phyloP scores from a whole-genome alignment of 208 protist genomes.

The Leishmania braziliensis region DNA sequence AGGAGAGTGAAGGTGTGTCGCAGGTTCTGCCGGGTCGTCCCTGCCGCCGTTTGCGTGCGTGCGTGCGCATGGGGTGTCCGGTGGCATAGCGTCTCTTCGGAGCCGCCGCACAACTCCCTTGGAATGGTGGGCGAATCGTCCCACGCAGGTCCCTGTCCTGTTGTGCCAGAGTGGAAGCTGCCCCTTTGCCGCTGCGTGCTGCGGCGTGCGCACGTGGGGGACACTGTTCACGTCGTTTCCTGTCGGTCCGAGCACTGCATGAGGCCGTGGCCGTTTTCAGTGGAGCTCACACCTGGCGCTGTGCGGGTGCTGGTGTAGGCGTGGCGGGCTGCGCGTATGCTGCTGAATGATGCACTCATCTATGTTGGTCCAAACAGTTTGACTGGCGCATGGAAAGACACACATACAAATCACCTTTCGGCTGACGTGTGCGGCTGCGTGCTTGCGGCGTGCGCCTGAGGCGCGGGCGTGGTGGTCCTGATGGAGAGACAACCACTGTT shows the following conservation, averaged over 20 bases:
- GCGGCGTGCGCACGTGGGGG: constrained; percentile 10
- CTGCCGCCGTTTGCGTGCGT: not conserved
- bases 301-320: not conserved
- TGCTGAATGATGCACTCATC: constrained; percentile 29
- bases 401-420: constrained; percentile 37
- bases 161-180: constrained; percentile 10
- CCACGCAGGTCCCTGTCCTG: constrained; percentile 12
- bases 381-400: constrained; percentile 31
- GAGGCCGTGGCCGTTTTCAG: constrained; percentile 11
- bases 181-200: not conserved
- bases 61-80: not conserved
- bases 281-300: constrained; percentile 15
- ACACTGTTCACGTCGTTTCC: constrained; percentile 21
- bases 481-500: constrained; percentile 17
- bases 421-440: constrained; percentile 11
- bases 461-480: constrained; percentile 9
- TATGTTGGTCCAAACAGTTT: constrained; percentile 37
- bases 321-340: not conserved
- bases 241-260: constrained; percentile 21
- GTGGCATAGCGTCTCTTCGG: not conserved
- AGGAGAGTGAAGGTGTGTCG: not conserved
- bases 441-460: not conserved
- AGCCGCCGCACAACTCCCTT: constrained; percentile 16
- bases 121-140: not conserved
- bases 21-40: constrained; percentile 5